Conservation (phyloP, 768 basidiomycete species). For the Boletus eberwhitei region DNA sequence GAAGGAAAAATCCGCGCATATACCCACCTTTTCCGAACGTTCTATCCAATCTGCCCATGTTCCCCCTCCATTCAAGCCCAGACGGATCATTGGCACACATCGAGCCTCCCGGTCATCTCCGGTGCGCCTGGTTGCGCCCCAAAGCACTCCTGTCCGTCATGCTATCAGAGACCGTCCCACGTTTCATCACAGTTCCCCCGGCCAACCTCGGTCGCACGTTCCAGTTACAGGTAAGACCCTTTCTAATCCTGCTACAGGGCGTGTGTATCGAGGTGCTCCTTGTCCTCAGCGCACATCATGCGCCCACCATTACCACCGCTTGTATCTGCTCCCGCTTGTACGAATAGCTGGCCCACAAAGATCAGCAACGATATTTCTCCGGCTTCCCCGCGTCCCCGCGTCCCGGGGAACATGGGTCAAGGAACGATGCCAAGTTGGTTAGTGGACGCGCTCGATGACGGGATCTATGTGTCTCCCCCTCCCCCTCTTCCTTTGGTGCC, state of each 20-base stretch:
- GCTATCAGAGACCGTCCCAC: neutral
- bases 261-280: constrained; percentile 6
- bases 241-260: neutral
- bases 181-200: constrained; percentile 11
- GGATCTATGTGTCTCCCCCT: neutral
- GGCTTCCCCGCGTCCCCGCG: neutral
- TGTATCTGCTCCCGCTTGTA: neutral
- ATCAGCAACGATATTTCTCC: neutral
- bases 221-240: constrained; percentile 14
- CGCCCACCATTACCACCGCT: neutral
- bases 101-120: constrained; percentile 5
- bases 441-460: constrained; percentile 1
- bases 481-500: neutral
- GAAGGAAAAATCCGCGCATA: constrained; percentile 13
- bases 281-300: constrained; percentile 4
- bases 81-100: neutral
- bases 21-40: neutral
- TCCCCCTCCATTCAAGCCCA: neutral
- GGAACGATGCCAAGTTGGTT: constrained; percentile 5
- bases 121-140: neutral
- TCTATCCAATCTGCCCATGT: too few species aligned
- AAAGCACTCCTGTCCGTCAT: neutral
- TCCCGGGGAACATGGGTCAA: neutral
- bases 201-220: neutral
- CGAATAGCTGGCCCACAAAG: neutral